Percentiles rank a stretch among this genome's conserved stretches.
Conservation (phyloP, 192 early-diverging fungal species). For the Endogone sp. region DNA sequence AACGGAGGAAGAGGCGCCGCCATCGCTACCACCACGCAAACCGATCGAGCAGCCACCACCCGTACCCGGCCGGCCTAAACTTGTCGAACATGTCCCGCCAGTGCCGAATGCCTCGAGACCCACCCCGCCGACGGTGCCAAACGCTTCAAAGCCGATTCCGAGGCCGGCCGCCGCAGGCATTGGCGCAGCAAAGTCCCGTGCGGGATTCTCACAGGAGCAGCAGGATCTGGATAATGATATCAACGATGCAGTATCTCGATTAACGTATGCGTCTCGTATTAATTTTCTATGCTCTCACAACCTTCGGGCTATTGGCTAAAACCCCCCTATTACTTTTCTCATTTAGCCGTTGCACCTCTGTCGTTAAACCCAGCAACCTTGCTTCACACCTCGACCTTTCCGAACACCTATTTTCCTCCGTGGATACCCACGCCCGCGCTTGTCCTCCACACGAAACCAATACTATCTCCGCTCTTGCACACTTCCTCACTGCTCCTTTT, state of each 20-base stretch:
- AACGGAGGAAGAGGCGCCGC: no score
- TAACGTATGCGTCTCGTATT: not conserved
- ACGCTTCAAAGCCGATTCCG: constrained; percentile 1
- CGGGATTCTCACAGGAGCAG: no score
- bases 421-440: constrained; percentile 34
- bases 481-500: constrained; percentile 42
- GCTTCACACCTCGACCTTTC: constrained; percentile 10
- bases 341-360: constrained; percentile 15
- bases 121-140: not conserved
- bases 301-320: no score
- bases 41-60: not conserved
- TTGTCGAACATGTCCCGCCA: not conserved
- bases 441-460: constrained; percentile 21
- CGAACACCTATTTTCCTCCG: constrained; percentile 27
- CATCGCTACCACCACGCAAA: not conserved
- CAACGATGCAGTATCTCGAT: not conserved
- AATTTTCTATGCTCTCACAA: not conserved
- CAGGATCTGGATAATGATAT: not conserved
- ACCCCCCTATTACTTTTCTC: not conserved
- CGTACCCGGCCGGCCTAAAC: not conserved
- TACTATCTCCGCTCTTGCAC: constrained; percentile 19
- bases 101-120: not conserved
- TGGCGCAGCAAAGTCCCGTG: no score
- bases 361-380: constrained; percentile 8
- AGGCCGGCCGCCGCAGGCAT: not conserved